Conservation (phyloP, 1,284 basidiomycete genomes). For the Moniliophthora roreri region DNA sequence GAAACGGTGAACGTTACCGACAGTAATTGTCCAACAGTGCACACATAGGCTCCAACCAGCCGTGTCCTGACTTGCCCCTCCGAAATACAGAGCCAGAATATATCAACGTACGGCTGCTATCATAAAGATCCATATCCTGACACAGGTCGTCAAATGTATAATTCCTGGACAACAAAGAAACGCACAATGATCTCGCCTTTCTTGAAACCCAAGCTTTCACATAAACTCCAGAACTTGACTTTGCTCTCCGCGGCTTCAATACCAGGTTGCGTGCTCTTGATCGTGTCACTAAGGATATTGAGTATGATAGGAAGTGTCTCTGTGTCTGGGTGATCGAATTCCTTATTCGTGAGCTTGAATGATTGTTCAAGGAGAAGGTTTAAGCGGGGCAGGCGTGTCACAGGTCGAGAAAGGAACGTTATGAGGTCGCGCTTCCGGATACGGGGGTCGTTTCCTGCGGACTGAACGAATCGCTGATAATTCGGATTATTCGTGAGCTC, state of each 20-base stretch:
- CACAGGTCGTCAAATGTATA: neutral
- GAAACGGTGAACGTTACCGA: constrained; percentile 31
- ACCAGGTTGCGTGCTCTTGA: constrained; percentile 80
- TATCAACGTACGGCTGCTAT: constrained; percentile 69
- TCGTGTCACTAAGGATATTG: constrained; percentile 59
- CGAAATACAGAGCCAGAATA: constrained; percentile 60
- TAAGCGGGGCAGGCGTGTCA: constrained; percentile 78
- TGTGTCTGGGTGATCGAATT: constrained; percentile 62
- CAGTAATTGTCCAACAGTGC: constrained; percentile 77
- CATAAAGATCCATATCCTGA: constrained; percentile 78
- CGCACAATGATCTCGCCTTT: constrained; percentile 78
- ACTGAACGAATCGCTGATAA: constrained; percentile 68
- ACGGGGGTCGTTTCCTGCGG: constrained; percentile 61
- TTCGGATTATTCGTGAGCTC: constrained; percentile 64
- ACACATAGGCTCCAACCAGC: constrained; percentile 67
- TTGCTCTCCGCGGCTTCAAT: constrained; percentile 82
- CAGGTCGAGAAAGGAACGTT: constrained; percentile 79
- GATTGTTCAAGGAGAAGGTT: constrained; percentile 72
- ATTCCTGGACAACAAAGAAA: neutral
- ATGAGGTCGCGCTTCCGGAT: constrained; percentile 77
- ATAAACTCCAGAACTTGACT: constrained; percentile 78
- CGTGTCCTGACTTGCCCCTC: constrained; percentile 31
- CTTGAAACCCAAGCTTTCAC: constrained; percentile 70
- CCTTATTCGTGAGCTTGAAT: constrained; percentile 66
- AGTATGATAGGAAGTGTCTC: constrained; percentile 68